These are phyloP conservation scores for Erythrobasidium yunnanense DNA, from an alignment of 768 basidiomycete genomes.

Conservation along the genomic window DNA sequence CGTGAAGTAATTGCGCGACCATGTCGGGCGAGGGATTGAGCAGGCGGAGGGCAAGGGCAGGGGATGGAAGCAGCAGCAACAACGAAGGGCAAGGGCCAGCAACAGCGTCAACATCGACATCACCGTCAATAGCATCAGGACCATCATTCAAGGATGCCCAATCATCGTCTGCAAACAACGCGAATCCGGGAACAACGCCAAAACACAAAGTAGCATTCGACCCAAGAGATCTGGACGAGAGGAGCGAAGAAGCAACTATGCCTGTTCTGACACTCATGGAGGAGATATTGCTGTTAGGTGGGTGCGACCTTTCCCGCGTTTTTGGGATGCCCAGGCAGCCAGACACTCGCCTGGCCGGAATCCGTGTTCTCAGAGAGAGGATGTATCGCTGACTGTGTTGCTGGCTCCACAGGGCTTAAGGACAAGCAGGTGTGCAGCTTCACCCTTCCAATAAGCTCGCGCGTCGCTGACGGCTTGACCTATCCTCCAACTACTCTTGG, in stretches of 20 bases:
- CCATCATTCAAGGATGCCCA: too few species aligned
- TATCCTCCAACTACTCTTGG: too few species aligned
- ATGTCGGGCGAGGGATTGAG: constrained; percentile 7
- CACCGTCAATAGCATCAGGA: background rate
- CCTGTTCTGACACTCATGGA: constrained; percentile 91
- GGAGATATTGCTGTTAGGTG: constrained; percentile 80
- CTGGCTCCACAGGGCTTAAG: background rate
- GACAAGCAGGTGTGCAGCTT: background rate
- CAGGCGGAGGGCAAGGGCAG: constrained; percentile 6
- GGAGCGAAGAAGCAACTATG: constrained; percentile 54
- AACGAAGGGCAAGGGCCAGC: background rate
- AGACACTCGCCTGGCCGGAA: too few species aligned
- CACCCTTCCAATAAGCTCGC: constrained; percentile 78
- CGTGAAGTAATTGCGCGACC: background rate
- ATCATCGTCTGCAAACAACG: background rate
- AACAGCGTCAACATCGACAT: background rate
- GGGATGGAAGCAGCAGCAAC: background rate
- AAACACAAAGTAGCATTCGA: constrained; percentile 61
- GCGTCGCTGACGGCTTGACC: too few species aligned
- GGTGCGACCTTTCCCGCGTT: background rate
- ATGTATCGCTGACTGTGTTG: too few species aligned
- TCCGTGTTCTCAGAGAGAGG: too few species aligned
- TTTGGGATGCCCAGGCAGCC: background rate
- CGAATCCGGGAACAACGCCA: background rate
- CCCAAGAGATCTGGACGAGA: constrained; percentile 68